These are phyloP conservation scores for Gypsophila paniculata DNA, from an alignment of 179 eudicot genomes.

Conservation along the genomic window DNA sequence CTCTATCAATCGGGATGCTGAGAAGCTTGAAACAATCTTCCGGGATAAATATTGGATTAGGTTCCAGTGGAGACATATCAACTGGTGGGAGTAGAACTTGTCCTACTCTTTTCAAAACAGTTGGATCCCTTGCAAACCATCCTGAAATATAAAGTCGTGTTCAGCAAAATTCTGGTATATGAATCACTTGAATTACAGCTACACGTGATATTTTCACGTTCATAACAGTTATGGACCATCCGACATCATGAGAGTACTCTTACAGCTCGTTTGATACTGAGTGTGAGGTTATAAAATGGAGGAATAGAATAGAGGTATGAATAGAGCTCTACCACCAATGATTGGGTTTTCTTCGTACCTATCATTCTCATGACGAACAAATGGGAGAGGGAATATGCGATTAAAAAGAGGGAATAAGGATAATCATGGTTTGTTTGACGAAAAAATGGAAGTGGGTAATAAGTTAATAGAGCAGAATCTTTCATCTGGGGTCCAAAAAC, in stretches of 20 bases:
- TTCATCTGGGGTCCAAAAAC: too few species aligned
- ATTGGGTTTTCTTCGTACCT: too few species aligned
- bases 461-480: too few species aligned
- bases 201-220: background rate
- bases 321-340: too few species aligned
- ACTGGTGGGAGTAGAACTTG: constrained; percentile 46
- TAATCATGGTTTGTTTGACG: too few species aligned
- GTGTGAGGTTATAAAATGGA: background rate
- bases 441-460: too few species aligned
- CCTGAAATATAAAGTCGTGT: constrained; percentile 42
- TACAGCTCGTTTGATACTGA: background rate
- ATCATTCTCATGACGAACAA: too few species aligned
- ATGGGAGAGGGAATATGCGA: too few species aligned
- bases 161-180: constrained; percentile 1
- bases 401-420: too few species aligned
- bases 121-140: constrained; percentile 90
- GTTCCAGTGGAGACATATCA: constrained; percentile 28
- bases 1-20: constrained; percentile 51
- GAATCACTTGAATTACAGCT: background rate
- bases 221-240: background rate
- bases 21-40: constrained; percentile 84
- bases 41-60: constrained; percentile 50
- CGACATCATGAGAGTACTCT: background rate
- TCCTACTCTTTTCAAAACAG: constrained; percentile 58
- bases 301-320: too few species aligned